These are phyloP conservation scores for Ganoderma boninense DNA, from an alignment of 1,284 basidiomycete genomes.

Conservation along the genomic window DNA sequence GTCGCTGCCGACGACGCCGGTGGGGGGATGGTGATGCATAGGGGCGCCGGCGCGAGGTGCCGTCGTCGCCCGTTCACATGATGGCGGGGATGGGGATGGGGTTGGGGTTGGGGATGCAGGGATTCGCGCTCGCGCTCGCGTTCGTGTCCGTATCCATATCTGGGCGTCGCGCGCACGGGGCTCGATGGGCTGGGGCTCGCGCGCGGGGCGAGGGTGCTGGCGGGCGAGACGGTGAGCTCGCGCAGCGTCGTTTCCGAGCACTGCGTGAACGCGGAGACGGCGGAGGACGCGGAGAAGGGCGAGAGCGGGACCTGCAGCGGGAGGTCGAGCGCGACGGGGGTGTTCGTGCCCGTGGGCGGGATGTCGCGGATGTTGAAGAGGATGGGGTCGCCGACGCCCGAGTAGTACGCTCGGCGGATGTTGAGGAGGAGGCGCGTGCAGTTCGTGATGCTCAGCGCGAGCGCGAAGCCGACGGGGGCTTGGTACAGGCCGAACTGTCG, in stretches of 20 bases:
- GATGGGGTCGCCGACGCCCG: conserved; percentile 28
- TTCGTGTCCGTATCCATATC: not conserved
- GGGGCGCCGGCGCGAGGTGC: not conserved
- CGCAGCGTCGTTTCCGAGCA: conserved; percentile 23
- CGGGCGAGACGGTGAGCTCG: conserved; percentile 12
- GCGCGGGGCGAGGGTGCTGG: conserved; percentile 9
- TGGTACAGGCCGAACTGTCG: conserved; percentile 34
- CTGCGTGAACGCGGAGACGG: conserved; percentile 12
- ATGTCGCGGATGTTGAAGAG: conserved; percentile 28
- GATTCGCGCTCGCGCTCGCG: not conserved
- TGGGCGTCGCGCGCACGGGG: not conserved
- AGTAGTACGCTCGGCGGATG: conserved; percentile 40
- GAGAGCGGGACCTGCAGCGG: conserved; percentile 8
- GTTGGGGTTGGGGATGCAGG: conserved; percentile 3
- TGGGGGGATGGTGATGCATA: not conserved
- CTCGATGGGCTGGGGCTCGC: conserved; percentile 2
- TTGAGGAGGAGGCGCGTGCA: conserved; percentile 41
- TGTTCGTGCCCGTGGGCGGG: conserved; percentile 14
- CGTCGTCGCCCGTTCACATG: not conserved
- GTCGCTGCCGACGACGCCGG: conserved; percentile 13
- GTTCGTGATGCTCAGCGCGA: conserved; percentile 39
- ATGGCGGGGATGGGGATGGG: conserved; percentile 5
- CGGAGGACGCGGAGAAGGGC: conserved; percentile 13
- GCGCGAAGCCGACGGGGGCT: conserved; percentile 37
- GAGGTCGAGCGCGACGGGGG: conserved; percentile 19